Evolutionary conservation across 768 basidiomycete genomes (phyloP).

Genomic region (Tubosaeta sp.): DNA sequence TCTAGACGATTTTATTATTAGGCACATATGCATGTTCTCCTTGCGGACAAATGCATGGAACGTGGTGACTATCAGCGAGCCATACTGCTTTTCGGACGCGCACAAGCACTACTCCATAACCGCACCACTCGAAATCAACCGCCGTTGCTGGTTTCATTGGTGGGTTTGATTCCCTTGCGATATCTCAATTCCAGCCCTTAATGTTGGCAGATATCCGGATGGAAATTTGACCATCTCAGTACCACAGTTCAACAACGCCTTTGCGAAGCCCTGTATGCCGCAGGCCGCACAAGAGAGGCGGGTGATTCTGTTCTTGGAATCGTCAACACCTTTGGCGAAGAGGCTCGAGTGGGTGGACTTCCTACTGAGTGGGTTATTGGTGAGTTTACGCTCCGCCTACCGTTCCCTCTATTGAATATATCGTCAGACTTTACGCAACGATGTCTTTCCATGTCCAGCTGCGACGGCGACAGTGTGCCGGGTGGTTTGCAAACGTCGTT

Average conservation of each 20-base stretch:
- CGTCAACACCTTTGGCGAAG: not conserved
- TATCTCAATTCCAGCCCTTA: too few relatives aligned
- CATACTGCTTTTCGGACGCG: too few relatives aligned
- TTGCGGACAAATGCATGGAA: too few relatives aligned
- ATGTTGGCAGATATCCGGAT: conserved; percentile 9
- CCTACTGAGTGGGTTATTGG: not conserved
- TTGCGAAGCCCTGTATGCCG: conserved; percentile 4
- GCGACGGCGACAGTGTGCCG: not conserved
- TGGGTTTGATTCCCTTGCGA: too few relatives aligned
- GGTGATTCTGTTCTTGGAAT: not conserved
- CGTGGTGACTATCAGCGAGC: too few relatives aligned
- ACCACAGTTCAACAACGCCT: not conserved
- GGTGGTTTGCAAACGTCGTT: not conserved
- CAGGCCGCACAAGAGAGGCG: not conserved
- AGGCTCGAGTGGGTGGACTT: not conserved
- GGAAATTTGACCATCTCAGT: conserved; percentile 1
- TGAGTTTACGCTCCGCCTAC: not conserved
- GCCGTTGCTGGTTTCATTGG: too few relatives aligned
- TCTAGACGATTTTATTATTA: not conserved
- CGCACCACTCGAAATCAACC: too few relatives aligned
- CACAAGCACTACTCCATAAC: too few relatives aligned
- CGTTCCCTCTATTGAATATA: not conserved
- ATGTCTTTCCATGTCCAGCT: not conserved
- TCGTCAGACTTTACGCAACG: not conserved
- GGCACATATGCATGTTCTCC: conserved; percentile 13